Evolutionary conservation across 73 alveolate genomes (phyloP), one percentile per base, ranked within the genome.

Genomic region (Symbiodinium natans): DNA sequence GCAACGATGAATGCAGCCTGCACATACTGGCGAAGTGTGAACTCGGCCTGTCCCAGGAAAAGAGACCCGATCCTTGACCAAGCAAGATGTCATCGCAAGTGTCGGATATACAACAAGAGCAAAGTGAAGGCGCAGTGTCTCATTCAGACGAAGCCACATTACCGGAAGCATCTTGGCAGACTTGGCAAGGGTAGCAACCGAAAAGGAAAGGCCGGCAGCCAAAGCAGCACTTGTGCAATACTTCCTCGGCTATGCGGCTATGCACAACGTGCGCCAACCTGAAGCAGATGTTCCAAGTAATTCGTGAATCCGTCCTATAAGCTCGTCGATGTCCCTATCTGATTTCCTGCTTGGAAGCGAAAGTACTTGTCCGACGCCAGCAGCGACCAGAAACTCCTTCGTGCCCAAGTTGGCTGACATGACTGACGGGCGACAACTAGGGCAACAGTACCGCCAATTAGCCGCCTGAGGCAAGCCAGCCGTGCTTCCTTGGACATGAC

Each of bases 91-190:
- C 92, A 29, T 23, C 40, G 74, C 17, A 2, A 42, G 29, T 36
- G 29, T 34, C 23, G 43, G 15, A 56, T 0, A 84, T 11, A 5
- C 48, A 31, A 0, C 40, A 9, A 25, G 27, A 41, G 39, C 5
- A 38, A 38, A 75, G 25, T 1, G n/a, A 75, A 33, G n/a, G 9
- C 10, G 46, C 52, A 38, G 86, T 48, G 13, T 21, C 13, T n/a
- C 68, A 31, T 33, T 80, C 34, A 33, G 23, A 3, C 94, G 54
- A 56, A 33, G 97, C 97, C 0, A 34, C 97, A 90, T 90, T 21
- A 90, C 97, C n/a, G 97, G 97, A 48, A 90, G 88, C 97, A 90
- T 90, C 82, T 90, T 90, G 43, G 97, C 97, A 40, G 97, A 90
- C 34, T 90, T 90, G 87, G 97, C 97, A 87, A 90, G 33, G 27